Evolutionary conservation across 306 rosid species (phyloP).

Genomic region (Mucuna pruriens): DNA sequence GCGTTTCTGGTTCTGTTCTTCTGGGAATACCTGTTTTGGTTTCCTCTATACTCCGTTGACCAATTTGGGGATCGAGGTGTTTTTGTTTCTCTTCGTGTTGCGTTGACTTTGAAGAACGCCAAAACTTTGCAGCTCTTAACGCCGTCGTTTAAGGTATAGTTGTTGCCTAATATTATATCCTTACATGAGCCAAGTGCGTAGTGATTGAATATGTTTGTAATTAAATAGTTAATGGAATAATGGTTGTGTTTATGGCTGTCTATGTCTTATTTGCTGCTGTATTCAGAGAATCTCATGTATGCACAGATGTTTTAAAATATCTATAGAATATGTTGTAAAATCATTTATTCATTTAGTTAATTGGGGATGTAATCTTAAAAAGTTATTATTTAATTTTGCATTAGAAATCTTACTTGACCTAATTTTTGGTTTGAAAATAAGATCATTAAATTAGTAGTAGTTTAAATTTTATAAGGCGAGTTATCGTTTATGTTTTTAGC

Average conservation of each 20-base stretch:
- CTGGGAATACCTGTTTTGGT: slow-evolving; percentile 4
- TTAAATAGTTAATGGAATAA: background rate
- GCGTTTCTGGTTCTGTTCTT: slow-evolving; percentile 13
- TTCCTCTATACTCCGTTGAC: background rate
- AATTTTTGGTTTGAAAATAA: background rate
- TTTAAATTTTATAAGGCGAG: background rate
- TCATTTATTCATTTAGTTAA: background rate
- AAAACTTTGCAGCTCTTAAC: background rate
- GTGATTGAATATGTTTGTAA: background rate
- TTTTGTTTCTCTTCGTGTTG: slow-evolving; percentile 35
- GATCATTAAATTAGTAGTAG: background rate
- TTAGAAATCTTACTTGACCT: background rate
- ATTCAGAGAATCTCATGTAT: background rate
- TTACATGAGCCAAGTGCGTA: background rate
- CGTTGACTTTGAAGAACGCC: background rate
- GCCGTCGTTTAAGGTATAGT: background rate
- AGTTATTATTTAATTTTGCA: background rate
- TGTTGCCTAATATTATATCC: background rate
- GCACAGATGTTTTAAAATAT: background rate
- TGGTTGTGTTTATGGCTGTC: background rate
- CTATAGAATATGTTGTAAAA: background rate
- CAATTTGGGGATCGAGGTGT: background rate
- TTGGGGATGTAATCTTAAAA: background rate
- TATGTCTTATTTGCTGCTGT: background rate
- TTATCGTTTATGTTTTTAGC: background rate